Base-by-base conservation (phyloP, 1,284 basidiomycete species). In the Earliella scabrosa region DNA sequence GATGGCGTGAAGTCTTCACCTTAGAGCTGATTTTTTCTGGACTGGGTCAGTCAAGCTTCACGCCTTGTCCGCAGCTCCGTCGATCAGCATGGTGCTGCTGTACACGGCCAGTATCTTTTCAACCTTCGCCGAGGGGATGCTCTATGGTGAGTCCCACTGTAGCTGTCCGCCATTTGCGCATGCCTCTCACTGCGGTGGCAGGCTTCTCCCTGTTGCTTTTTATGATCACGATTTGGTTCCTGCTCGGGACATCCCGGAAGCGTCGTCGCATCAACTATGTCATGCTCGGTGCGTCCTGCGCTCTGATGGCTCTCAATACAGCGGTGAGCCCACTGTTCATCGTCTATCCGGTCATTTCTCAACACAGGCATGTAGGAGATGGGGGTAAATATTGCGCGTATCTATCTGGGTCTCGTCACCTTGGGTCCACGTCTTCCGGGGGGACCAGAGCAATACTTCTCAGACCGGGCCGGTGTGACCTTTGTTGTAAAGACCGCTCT, bases 401-500 rank as follows among this genome's bases (percentile, higher is more conserved):
- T 66, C 4, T 60, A 61, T 18, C 32, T 62, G 32, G 67, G 64
- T 31, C 60, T 66, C 32, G 45, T 66, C 11, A 29, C 51, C 5
- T 16, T 50, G 9, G 56, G 56, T 3, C 56, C 56, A 4, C 18
- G 21, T 1, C 55, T 56, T 9, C 50, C 58, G 14, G 44, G 36
- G 36, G 54, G 61, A 35, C 52, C 59, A 18, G 44, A 58, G 20
- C 36, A 45, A 3, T 74, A 56, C 52, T 71, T 75, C 50, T 56
- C 45, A 4, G 51, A 69, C 32, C 49, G 63, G 21, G 56, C 71
- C 2, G 53, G 67, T 13, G 60, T 58, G 52, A 71, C 70, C 20
- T 71, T 53, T 38, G 43, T 53, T 23, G 29, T 47, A 48, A 71
- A 70, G 63, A 69, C 57, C 50, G 60, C 54, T 18, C 32, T 75